Evolutionary conservation across 2,329 filamentous ascomycete species (phyloP), one percentile per base, ranked within the genome.

Genomic region (Fusarium kyushuense): DNA sequence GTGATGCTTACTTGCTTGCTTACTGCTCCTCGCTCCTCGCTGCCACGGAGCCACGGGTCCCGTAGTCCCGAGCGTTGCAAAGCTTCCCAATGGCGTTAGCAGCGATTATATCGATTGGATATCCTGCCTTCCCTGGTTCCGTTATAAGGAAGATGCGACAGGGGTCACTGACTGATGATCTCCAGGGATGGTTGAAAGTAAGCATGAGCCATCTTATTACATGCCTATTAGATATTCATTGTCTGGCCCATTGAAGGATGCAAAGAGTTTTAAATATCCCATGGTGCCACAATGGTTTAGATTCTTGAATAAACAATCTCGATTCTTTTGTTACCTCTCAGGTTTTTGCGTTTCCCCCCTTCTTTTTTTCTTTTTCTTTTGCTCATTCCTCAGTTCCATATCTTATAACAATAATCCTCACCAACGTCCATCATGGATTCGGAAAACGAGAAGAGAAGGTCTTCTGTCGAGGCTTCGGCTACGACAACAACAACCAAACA

Each of bases 11-110:
- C n/a, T n/a, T 46, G 58, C 53, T 33, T 33, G 6, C 35, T 38
- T 38, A 12, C 35, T 21, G 58, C 52, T n/a, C n/a, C n/a, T n/a
- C n/a, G n/a, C 25, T 12, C 64, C 65, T 54, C 55, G 65, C 40
- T 40, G 21, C 66, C 65, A 62, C 65, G 66, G 66, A 56, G 32
- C 55, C 65, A 45, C 53, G 65, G 65, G 41, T 10, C 27, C 64
- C 60, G 60, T 45, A 35, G 16, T 27, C 13, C 61, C 56, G 60
- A 47, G 33, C n/a, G n/a, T n/a, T n/a, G n/a, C n/a, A n/a, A n/a
- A n/a, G n/a, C n/a, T n/a, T n/a, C 29, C 32, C 33, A 36, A 30
- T 33, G n/a, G 5, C 5, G 35, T 33, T 54, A 53, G 46, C 29
- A 57, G 6, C 10, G 10, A 49, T 42, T n/a, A 27, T 16, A 23